Base-by-base conservation (phyloP, 108 stramenopile genomes). In the Epithemia pelagica region DNA sequence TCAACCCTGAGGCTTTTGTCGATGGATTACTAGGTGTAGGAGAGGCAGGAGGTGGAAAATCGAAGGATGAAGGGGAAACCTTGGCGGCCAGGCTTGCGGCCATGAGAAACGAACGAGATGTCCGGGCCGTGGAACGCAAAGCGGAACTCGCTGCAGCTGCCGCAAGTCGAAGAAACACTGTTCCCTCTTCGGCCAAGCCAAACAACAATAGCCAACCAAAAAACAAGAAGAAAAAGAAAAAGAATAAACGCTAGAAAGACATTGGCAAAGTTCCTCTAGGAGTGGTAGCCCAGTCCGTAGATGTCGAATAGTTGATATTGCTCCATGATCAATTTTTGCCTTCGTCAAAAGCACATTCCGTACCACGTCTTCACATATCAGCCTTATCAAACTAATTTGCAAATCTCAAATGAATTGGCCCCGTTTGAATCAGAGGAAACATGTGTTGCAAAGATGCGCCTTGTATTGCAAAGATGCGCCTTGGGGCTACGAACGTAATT, bases 11-110 rank as follows among this genome's bases (percentile, higher is more conserved):
- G 62, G 68, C 66, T 27, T 92, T 89, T 65, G 88, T 88, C 0
- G 91, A 92, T 72, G 85, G 91, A 28, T 72, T 92, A 20, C 70
- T 92, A 28, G 91, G 91, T 31, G 86, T 92, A 29, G 91, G 88
- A 52, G 67, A 73, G 26, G 83, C 82, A n/a, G 79, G 78, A 57
- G 83, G 80, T 30, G 69, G 70, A 23, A 64, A 57, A 55, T 65
- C 78, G 2, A 71, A 62, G 64, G 69, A 66, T 22, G 91, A 92
- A 69, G 91, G 88, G 15, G 77, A 70, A 30, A 76, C 70, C 53
- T 65, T 92, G 61, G 88, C 77, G 18, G 68, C 74, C 2, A 70
- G 91, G 30, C 62, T 92, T 26, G 60, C 72, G 15, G 60, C 76
- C 33, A 74, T 92, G 83, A 75, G 91, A 37, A 82, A 82, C 32